phyloP scores from a whole-genome alignment of 495 filamentous ascomycete species.

The Tuber aestivum region DNA sequence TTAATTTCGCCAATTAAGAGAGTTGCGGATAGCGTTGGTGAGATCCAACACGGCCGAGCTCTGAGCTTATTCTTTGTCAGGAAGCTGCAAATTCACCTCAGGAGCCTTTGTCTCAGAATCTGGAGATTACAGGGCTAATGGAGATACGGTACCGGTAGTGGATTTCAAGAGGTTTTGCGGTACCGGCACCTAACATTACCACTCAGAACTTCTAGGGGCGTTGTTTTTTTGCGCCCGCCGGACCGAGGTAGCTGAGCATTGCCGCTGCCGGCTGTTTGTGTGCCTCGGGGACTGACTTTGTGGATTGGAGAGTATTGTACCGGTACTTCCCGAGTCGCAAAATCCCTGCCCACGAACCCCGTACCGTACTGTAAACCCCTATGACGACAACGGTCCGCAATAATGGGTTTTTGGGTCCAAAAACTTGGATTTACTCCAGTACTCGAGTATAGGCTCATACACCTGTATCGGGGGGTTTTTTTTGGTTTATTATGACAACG shows the following conservation, averaged over 20 bases:
- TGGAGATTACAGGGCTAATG: too few species aligned
- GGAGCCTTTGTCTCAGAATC: too few species aligned
- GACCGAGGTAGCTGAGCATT: too few species aligned
- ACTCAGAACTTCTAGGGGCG: too few species aligned
- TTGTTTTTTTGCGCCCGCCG: too few species aligned
- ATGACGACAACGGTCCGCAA: neutral
- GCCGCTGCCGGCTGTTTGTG: too few species aligned
- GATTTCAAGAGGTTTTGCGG: too few species aligned
- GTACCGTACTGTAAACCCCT: too few species aligned
- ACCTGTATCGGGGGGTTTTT: neutral
- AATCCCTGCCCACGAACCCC: neutral
- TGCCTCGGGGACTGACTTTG: too few species aligned
- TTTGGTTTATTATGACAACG: neutral
- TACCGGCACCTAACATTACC: too few species aligned
- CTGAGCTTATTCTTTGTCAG: neutral
- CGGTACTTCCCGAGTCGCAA: neutral
- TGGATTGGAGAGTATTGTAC: too few species aligned
- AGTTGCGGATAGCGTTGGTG: neutral
- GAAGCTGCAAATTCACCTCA: neutral
- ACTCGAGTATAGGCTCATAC: neutral
- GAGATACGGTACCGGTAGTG: too few species aligned
- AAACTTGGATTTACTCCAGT: neutral
- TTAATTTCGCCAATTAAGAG: neutral
- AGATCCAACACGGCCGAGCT: neutral
- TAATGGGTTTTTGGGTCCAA: neutral